Conservation (phyloP, 306 rosid genomes). For the Vigna nakashimae region DNA sequence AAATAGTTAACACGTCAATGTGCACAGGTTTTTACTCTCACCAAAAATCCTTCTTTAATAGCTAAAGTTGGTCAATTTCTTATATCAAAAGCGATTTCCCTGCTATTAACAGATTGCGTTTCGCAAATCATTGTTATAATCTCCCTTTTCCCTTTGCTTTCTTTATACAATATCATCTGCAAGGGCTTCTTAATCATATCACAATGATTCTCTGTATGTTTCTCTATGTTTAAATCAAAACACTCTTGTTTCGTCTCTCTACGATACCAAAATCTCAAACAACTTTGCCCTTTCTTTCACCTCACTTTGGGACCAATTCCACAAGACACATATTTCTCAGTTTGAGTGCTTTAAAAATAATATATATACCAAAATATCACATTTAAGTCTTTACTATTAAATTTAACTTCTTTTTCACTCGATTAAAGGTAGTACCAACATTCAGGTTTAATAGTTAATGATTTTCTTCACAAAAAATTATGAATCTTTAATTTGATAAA, state of each 20-base stretch:
- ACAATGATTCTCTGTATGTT: conserved; percentile 26
- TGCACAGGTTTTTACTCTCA: conserved; percentile 15
- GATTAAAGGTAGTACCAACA: too few species aligned
- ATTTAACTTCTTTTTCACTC: too few species aligned
- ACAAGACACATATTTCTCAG: background rate
- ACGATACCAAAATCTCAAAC: too few species aligned
- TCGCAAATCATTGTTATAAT: conserved; percentile 13
- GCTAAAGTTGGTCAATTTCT: conserved; percentile 38
- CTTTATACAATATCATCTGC: background rate
- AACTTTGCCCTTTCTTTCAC: too few species aligned
- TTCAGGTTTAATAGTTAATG: too few species aligned
- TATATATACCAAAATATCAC: too few species aligned
- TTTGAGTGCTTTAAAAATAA: too few species aligned
- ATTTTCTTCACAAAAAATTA: too few species aligned
- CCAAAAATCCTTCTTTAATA: conserved; percentile 33
- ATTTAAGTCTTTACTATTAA: too few species aligned
- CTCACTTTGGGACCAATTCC: too few species aligned
- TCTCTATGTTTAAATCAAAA: background rate
- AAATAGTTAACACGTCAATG: conserved; percentile 33
- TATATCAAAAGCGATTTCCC: conserved; percentile 45
- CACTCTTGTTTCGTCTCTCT: background rate
- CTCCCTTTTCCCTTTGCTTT: background rate
- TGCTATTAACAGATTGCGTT: conserved; percentile 40
- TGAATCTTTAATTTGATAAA: too few species aligned
- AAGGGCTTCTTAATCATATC: conserved; percentile 15